Evolutionary conservation across 768 basidiomycete genomes (phyloP).

Genomic region (Vararia minispora): DNA sequence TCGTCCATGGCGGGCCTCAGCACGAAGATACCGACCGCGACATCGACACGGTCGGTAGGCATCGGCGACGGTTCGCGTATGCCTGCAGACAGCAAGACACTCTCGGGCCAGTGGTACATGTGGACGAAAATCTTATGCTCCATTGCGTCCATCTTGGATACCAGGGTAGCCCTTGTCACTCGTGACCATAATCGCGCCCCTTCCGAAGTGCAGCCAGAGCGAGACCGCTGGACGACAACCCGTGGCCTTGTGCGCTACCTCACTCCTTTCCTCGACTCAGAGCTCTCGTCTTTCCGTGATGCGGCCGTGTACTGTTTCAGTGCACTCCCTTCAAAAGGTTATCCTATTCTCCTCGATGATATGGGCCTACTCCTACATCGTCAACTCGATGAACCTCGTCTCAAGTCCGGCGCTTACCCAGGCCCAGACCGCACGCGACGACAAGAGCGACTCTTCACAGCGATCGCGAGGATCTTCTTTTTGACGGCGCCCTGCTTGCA

Average conservation of each 20-base stretch:
- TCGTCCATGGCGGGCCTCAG: constrained; percentile 66
- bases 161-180: constrained; percentile 38
- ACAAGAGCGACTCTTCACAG: constrained; percentile 73
- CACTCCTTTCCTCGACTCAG: constrained; percentile 80
- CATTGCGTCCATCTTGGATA: constrained; percentile 60
- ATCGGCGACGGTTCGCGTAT: constrained; percentile 35
- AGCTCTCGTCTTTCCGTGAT: constrained; percentile 74
- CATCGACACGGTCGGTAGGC: constrained; percentile 29
- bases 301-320: constrained; percentile 84
- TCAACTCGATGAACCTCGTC: constrained; percentile 66
- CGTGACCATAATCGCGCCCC: constrained; percentile 61
- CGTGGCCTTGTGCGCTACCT: constrained; percentile 77
- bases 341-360: constrained; percentile 76
- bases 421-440: constrained; percentile 49
- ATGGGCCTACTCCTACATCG: constrained; percentile 69
- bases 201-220: constrained; percentile 66
- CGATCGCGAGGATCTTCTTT: constrained; percentile 82
- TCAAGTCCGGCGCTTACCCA: constrained; percentile 33
- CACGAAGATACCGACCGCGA: constrained; percentile 36
- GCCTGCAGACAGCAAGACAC: constrained; percentile 42
- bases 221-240: constrained; percentile 74
- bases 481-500: constrained; percentile 72
- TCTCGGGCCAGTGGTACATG: constrained; percentile 70
- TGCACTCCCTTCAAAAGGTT: constrained; percentile 65
- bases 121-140: constrained; percentile 83